Evolutionary conservation across 148 eudicot species (phyloP).

Genomic region (Rhododendron ovatum): DNA sequence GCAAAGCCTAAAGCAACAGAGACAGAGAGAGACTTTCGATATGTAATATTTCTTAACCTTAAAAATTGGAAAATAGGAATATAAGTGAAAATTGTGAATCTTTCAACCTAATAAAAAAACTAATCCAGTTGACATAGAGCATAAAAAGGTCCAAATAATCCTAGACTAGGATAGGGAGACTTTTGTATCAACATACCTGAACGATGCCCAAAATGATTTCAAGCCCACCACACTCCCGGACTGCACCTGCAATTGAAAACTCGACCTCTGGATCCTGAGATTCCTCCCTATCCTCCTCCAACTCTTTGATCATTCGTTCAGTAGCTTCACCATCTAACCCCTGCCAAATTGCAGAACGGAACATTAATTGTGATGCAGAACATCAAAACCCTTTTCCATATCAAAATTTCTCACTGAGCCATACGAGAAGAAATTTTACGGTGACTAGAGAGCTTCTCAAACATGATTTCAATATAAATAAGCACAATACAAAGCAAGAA

Average conservation of each 20-base stretch:
- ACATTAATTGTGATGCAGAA: slow-evolving; percentile 6
- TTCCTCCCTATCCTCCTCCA: slow-evolving; percentile 98
- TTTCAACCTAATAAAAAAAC: background rate
- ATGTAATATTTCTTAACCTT: background rate
- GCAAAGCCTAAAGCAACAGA: background rate
- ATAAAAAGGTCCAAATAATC: background rate
- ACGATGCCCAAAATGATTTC: slow-evolving; percentile 86
- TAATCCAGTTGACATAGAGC: background rate
- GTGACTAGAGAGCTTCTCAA: background rate
- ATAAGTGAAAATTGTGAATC: background rate
- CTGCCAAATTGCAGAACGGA: slow-evolving; percentile 32
- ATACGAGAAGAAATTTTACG: background rate
- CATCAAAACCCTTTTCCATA: background rate
- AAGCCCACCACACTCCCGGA: slow-evolving; percentile 87
- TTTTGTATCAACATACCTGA: slow-evolving; percentile 45
- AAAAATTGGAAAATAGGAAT: background rate
- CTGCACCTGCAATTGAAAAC: slow-evolving; percentile 95
- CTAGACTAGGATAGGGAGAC: background rate
- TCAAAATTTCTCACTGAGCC: background rate
- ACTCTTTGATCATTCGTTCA: slow-evolving; percentile 98
- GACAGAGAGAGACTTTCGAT: background rate
- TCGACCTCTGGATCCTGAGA: slow-evolving; percentile 99
- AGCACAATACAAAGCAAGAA: slow-evolving; percentile 6
- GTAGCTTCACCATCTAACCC: slow-evolving; percentile 99
- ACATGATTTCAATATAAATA: background rate